Evolutionary conservation across 2,329 filamentous ascomycete genomes (phyloP).

Genomic region (Pseudogymnoascus sp.): DNA sequence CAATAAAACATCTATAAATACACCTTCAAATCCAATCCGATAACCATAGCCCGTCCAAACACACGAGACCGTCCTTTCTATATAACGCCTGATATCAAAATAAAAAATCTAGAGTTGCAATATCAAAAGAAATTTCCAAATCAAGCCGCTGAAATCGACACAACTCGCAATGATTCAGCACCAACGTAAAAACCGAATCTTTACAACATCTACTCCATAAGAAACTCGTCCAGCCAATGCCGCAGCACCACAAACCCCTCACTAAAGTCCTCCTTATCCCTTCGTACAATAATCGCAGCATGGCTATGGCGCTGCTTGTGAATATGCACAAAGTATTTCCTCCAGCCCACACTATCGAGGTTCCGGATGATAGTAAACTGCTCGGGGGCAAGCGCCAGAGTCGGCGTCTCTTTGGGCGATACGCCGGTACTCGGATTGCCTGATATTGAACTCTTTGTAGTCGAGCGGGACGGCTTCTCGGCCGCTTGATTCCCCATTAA

Average conservation of each 20-base stretch:
- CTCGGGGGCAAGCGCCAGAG: slow-evolving; percentile 66
- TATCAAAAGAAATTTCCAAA: background rate
- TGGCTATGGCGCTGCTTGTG: slow-evolving; percentile 74
- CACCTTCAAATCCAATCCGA: background rate
- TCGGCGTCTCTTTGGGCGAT: slow-evolving; percentile 41
- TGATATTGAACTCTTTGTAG: background rate
- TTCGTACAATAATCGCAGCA: slow-evolving; percentile 81
- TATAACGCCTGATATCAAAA: background rate
- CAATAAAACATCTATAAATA: background rate
- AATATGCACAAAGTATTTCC: slow-evolving; percentile 65
- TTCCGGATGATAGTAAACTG: slow-evolving; percentile 82
- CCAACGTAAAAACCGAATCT: background rate
- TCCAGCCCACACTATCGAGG: slow-evolving; percentile 60
- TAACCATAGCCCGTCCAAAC: background rate
- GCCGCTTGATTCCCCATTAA: background rate
- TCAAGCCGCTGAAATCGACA: background rate
- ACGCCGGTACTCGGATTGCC: slow-evolving; percentile 34
- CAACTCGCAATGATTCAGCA: background rate
- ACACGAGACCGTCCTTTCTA: background rate
- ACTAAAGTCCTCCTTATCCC: slow-evolving; percentile 56
- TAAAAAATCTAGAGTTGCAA: background rate
- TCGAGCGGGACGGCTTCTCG: background rate
- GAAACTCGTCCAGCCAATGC: slow-evolving; percentile 76
- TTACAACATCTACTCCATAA: slow-evolving; percentile 18
- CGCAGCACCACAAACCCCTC: slow-evolving; percentile 72